Base-by-base conservation (phyloP, 768 basidiomycete species). In the Pleurotus djamor region DNA sequence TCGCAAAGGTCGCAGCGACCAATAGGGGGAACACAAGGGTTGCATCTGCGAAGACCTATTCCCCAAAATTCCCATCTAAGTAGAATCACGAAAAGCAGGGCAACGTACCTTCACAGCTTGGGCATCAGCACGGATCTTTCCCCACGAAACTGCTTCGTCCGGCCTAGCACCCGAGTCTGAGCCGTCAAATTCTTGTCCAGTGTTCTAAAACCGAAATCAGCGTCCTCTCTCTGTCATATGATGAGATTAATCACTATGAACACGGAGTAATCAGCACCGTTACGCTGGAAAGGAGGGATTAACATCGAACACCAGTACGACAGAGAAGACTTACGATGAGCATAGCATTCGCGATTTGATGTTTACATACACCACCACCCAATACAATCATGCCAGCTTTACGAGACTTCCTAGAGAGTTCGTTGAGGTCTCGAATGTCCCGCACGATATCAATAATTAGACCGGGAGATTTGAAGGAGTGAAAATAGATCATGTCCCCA, bases 331-430 rank as follows among this genome's bases (percentile, higher is more conserved):
- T 74, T 72, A 98, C 96, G 69, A 99, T 97, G 21, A 99, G 78
- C 97, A 99, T 98, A 1, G 96, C 95, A 69, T 99, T 99, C n/a
- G 96, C 96, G 59, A 99, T 97, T 69, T 99, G 97, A 70, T 99
- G 97, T 71, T 99, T 99, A 78, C 96, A 98, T 8, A 99, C 95
- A 0, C 97, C 97, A 2, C 97, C 97, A 6, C 97, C 97, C 10
- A 98, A 85, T 56, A 99, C 87, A 65, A 99, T 94, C 96, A 98
- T 98, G 2, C 97, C 97, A 16, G 97, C 97, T 74, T 94, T 96
- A 58, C 85, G 87, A 37, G 96, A 91, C 63, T 84, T 87, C 57
- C 97, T 83, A 9, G 91, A 86, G 14, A 92, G 75, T 72, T 98
- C 96, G 74, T 99, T 99, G 37, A 99, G 76, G 41, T 83, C 79